These are phyloP conservation scores for Phaffia rhodozyma DNA, from an alignment of 1,284 basidiomycete species.

Conservation along the genomic window DNA sequence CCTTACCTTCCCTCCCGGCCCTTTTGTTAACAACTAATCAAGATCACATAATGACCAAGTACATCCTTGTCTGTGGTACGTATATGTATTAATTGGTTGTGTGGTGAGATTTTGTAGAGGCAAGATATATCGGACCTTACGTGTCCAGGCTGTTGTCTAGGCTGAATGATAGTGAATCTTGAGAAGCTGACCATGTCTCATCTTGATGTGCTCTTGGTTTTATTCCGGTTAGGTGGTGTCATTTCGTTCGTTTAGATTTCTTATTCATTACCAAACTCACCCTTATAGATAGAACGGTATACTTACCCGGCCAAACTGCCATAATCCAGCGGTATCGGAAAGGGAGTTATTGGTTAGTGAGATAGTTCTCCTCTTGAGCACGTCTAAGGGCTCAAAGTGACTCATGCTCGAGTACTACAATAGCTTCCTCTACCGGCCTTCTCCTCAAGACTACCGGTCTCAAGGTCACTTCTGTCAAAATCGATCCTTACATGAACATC, in stretches of 20 bases:
- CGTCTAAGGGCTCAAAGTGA: not conserved
- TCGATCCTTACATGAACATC: conserved; percentile 99
- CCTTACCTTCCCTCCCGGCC: no score
- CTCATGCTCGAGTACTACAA: not conserved
- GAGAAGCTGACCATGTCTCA: no score
- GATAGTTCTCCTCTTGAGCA: conserved; percentile 25
- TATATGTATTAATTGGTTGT: not conserved
- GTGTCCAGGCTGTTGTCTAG: not conserved
- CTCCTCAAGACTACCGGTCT: conserved; percentile 89
- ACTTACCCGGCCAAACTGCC: not conserved
- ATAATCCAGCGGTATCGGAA: conserved; percentile 65
- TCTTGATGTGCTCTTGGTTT: not conserved
- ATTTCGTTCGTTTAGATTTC: conserved; percentile 39
- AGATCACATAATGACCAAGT: conserved; percentile 45
- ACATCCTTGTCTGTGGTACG: conserved; percentile 53
- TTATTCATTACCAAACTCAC: not conserved
- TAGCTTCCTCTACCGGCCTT: conserved; percentile 92
- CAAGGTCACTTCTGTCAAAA: conserved; percentile 98
- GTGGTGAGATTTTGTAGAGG: no score
- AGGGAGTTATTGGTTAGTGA: conserved; percentile 78
- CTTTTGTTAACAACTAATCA: no score
- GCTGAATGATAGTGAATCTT: not conserved
- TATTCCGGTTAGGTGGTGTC: conserved; percentile 59
- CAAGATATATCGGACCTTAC: no score
- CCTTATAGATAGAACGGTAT: not conserved